phyloP scores from a whole-genome alignment of 345 rosid genomes.

The Capsella bursapastoris region DNA sequence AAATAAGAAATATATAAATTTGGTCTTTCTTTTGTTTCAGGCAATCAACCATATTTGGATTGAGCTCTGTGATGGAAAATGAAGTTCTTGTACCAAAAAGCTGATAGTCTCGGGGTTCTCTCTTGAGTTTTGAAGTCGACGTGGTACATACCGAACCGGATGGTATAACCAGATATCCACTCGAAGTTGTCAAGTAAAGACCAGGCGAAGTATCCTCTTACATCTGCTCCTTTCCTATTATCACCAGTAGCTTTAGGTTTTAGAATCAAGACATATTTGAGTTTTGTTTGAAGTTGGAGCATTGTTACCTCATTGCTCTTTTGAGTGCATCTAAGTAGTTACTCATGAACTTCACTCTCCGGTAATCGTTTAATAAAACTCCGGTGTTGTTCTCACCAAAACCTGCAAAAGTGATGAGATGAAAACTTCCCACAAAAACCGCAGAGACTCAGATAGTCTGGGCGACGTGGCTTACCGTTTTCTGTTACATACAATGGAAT shows the following conservation, averaged over 20 bases:
- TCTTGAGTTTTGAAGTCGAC: constrained; percentile 56
- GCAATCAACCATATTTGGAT: constrained; percentile 26
- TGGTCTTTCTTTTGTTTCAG: constrained; percentile 16
- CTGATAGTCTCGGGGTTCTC: constrained; percentile 69
- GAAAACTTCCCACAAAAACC: not conserved
- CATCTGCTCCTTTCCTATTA: constrained; percentile 73
- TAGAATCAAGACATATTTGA: not conserved
- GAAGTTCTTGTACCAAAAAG: constrained; percentile 64
- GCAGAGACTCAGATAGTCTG: not conserved
- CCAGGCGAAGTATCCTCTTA: constrained; percentile 78
- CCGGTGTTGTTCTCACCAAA: constrained; percentile 48
- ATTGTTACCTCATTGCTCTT: constrained; percentile 58
- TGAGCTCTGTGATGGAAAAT: constrained; percentile 45
- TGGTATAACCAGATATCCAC: constrained; percentile 66
- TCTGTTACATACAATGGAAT: constrained; percentile 64
- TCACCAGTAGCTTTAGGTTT: constrained; percentile 9
- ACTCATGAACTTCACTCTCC: constrained; percentile 61
- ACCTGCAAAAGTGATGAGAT: constrained; percentile 43
- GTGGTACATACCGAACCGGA: constrained; percentile 64
- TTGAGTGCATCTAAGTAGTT: constrained; percentile 52
- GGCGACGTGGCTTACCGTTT: constrained; percentile 47
- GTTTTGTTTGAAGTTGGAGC: not conserved
- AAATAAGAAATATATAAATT: not conserved
- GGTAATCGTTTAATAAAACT: constrained; percentile 49
- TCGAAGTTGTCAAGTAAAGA: constrained; percentile 82